phyloP scores from a whole-genome alignment of 495 filamentous ascomycete species.

The Aspergillus ellipticus region DNA sequence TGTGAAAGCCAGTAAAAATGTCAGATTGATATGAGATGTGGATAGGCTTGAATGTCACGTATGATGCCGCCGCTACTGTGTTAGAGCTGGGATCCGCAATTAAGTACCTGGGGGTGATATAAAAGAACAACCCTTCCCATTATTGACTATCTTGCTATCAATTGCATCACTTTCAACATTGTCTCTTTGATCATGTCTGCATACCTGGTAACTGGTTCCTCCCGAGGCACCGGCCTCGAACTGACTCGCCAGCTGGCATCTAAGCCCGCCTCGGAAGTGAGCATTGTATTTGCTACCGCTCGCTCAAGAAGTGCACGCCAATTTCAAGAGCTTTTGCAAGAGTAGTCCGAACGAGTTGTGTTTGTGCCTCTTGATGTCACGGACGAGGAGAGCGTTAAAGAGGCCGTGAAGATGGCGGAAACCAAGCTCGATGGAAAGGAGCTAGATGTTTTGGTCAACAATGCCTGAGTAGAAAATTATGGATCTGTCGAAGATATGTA shows the following conservation, averaged over 20 bases:
- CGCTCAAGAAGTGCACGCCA: slow-evolving; percentile 23
- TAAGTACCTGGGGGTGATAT: too few relatives aligned
- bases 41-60: too few relatives aligned
- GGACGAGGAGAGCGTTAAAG: slow-evolving; percentile 37
- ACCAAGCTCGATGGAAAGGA: slow-evolving; percentile 35
- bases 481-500: slow-evolving; percentile 34
- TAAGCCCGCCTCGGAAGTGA: slow-evolving; percentile 21
- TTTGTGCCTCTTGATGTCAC: slow-evolving; percentile 34
- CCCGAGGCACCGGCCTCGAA: slow-evolving; percentile 29
- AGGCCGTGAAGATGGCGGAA: slow-evolving; percentile 34
- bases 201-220: slow-evolving; percentile 26
- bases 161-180: too few relatives aligned
- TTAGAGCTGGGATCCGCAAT: background rate
- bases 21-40: background rate
- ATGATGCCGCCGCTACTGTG: too few relatives aligned
- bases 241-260: slow-evolving; percentile 14
- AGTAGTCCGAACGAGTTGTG: slow-evolving; percentile 29
- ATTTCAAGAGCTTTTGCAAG: slow-evolving; percentile 22
- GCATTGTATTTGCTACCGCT: slow-evolving; percentile 37
- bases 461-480: slow-evolving; percentile 36
- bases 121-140: too few relatives aligned
- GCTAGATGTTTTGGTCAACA: slow-evolving; percentile 53
- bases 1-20: background rate
- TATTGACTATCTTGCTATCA: too few relatives aligned
- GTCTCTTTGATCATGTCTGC: background rate